Evolutionary conservation across 2,329 filamentous ascomycete genomes (phyloP).

Genomic region (Cladosporium sp.): DNA sequence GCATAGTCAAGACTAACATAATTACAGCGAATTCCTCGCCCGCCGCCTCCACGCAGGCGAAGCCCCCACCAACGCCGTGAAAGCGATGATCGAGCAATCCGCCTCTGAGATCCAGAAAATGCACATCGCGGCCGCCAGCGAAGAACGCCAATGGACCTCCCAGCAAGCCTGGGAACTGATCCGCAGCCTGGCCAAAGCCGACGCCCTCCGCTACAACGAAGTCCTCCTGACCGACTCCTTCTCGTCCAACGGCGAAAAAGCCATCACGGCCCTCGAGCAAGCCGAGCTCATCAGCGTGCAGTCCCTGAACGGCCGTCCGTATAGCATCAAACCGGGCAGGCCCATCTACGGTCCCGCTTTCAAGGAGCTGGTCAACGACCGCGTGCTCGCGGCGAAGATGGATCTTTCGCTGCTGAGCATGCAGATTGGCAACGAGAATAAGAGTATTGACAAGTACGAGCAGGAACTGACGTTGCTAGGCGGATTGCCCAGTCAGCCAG

Average conservation of each 20-base stretch:
- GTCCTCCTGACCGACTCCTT: conserved; percentile 74
- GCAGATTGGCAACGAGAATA: conserved; percentile 66
- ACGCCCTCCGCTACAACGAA: conserved; percentile 77
- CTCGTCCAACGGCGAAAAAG: conserved; percentile 65
- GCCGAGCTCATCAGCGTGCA: conserved; percentile 80
- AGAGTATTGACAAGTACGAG: conserved; percentile 74
- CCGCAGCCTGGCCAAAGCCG: conserved; percentile 66
- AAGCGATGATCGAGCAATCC: conserved; percentile 84
- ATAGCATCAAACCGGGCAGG: conserved; percentile 72
- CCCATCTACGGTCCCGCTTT: conserved; percentile 87
- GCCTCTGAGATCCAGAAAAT: conserved; percentile 91
- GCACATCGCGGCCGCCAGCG: conserved; percentile 66
- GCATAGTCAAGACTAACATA: neutral
- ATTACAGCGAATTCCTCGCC: conserved; percentile 69
- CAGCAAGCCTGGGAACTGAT: conserved; percentile 91
- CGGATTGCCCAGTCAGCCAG: conserved; percentile 64
- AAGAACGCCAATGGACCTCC: conserved; percentile 65
- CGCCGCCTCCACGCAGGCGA: conserved; percentile 84
- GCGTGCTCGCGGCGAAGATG: conserved; percentile 68
- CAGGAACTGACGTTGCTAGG: conserved; percentile 70
- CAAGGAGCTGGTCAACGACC: conserved; percentile 63
- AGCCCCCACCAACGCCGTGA: conserved; percentile 72
- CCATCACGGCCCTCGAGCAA: conserved; percentile 75
- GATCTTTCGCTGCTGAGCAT: conserved; percentile 64
- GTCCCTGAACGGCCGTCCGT: conserved; percentile 70